phyloP scores from a whole-genome alignment of 371 early-diverging fungal species.

The Mucor sp. region DNA sequence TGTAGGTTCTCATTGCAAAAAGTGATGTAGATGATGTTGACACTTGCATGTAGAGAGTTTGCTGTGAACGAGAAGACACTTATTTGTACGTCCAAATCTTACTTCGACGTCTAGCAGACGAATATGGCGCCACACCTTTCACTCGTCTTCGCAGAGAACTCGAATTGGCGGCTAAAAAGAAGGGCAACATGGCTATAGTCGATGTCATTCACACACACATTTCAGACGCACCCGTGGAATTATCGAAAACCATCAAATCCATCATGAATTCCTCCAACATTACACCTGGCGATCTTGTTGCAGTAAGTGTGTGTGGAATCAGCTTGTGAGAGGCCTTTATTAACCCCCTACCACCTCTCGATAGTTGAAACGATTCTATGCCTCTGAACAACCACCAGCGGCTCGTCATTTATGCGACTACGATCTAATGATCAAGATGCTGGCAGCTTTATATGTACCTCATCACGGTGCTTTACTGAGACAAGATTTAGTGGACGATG shows the following conservation, averaged over 20 bases:
- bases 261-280: constrained; percentile 57
- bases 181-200: constrained; percentile 56
- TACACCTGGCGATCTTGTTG: constrained; percentile 67
- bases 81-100: constrained; percentile 69
- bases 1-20: constrained; percentile 33
- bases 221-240: constrained; percentile 44
- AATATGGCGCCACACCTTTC: constrained; percentile 54
- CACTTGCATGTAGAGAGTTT: constrained; percentile 48
- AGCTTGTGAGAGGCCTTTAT: too few species aligned
- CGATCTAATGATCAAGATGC: constrained; percentile 50
- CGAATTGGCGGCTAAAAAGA: constrained; percentile 50
- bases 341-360: too few species aligned
- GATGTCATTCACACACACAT: constrained; percentile 53
- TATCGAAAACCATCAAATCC: constrained; percentile 58
- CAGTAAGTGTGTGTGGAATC: constrained; percentile 27
- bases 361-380: constrained; percentile 51
- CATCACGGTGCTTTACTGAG: constrained; percentile 41
- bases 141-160: constrained; percentile 62
- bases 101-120: constrained; percentile 51
- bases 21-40: neutral
- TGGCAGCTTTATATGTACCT: constrained; percentile 52
- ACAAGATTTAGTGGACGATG: constrained; percentile 59
- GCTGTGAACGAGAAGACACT: constrained; percentile 69
- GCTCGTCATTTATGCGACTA: constrained; percentile 57
- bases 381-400: constrained; percentile 46